Percentiles rank a stretch among this genome's conserved stretches.
Conservation (phyloP, 1,284 basidiomycete genomes). For the Trichosporon sp. region DNA sequence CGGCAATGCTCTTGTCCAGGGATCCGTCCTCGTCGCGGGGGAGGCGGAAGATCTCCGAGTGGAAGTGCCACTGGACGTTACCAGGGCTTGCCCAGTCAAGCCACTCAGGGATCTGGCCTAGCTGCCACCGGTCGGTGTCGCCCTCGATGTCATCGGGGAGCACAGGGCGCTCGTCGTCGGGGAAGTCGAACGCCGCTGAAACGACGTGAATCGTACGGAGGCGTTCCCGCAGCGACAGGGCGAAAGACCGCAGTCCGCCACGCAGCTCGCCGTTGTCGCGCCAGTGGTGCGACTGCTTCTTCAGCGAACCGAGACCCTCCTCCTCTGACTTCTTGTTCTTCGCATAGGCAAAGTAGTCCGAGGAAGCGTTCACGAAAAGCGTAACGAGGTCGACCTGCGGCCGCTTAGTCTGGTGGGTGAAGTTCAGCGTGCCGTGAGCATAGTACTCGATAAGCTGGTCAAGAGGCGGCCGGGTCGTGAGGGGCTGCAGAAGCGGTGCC, state of each 20-base stretch:
- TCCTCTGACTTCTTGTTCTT: constrained; percentile 31
- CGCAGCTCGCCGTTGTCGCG: constrained; percentile 52
- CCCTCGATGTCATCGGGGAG: constrained; percentile 19
- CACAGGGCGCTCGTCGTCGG: constrained; percentile 19
- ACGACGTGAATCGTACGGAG: constrained; percentile 44
- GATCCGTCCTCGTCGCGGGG: constrained; percentile 41
- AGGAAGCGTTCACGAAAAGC: constrained; percentile 48
- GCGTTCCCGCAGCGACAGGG: constrained; percentile 33
- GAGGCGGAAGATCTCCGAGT: constrained; percentile 45
- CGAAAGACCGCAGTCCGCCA: constrained; percentile 44
- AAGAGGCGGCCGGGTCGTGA: constrained; percentile 29
- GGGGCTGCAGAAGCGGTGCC: constrained; percentile 26
- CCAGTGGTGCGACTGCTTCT: constrained; percentile 38
- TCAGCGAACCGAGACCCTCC: constrained; percentile 32
- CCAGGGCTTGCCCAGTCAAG: constrained; percentile 40
- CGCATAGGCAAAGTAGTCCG: constrained; percentile 36
- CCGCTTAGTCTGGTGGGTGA: not conserved
- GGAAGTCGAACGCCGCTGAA: constrained; percentile 41
- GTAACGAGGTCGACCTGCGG: constrained; percentile 45
- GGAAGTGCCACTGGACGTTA: constrained; percentile 47
- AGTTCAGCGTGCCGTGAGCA: constrained; percentile 27
- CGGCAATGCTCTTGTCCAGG: constrained; percentile 13
- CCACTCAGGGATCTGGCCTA: constrained; percentile 51
- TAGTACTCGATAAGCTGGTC: constrained; percentile 33
- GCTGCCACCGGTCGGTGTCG: constrained; percentile 32